phyloP scores from a whole-genome alignment of 139 green algal species.

The Ettlia oleoabundans region DNA sequence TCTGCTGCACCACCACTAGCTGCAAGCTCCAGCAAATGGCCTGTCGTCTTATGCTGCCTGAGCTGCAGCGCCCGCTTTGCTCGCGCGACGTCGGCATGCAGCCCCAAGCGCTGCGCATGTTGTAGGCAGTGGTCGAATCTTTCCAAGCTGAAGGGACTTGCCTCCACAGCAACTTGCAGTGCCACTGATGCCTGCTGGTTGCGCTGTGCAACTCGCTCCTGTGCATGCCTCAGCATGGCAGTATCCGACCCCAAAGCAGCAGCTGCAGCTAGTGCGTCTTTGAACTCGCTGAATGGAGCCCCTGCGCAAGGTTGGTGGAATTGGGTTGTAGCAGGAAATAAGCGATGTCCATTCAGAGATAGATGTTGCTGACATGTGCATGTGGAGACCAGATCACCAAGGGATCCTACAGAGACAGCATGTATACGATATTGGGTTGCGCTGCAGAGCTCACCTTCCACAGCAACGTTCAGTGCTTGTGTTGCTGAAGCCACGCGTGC shows the following conservation, averaged over 20 bases:
- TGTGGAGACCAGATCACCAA: no score
- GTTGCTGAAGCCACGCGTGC: not conserved
- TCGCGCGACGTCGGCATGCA: conserved; percentile 18
- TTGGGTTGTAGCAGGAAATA: no score
- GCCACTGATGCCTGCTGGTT: not conserved
- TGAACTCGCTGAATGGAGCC: not conserved
- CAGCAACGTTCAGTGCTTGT: not conserved
- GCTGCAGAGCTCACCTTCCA: no score
- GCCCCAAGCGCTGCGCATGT: not conserved
- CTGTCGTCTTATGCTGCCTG: not conserved
- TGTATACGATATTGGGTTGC: no score
- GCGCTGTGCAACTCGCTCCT: not conserved
- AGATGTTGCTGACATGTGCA: no score
- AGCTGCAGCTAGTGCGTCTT: conserved; percentile 1
- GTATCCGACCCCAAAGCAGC: not conserved
- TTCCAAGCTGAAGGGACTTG: not conserved
- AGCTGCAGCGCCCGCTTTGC: conserved; percentile 18
- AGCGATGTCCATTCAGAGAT: not conserved
- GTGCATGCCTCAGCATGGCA: not conserved
- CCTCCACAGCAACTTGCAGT: not conserved
- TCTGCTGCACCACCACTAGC: not conserved
- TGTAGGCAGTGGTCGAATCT: not conserved
- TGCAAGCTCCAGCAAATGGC: not conserved
- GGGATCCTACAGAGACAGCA: no score
- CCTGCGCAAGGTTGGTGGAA: not conserved